Conservation (phyloP, 1,139 yeast genomes). For the Yamadazyma atmosphaerica region DNA sequence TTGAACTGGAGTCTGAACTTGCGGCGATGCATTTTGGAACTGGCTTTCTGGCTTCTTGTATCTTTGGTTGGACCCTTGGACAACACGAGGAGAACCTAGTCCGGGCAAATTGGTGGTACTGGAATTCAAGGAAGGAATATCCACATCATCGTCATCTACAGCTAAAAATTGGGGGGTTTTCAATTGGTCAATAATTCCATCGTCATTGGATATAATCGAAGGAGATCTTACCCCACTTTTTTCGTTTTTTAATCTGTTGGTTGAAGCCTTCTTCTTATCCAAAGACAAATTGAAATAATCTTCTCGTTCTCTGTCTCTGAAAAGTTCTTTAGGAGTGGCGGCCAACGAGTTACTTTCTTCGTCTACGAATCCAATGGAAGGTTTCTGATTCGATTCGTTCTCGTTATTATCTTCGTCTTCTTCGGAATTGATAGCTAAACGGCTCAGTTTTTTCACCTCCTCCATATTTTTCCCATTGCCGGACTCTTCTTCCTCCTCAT, state of each 20-base stretch:
- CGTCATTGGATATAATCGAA: constrained; percentile 39
- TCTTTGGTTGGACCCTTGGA: too few relatives aligned
- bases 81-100: constrained; percentile 6
- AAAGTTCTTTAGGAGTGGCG: constrained; percentile 14
- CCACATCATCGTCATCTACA: constrained; percentile 25
- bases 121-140: constrained; percentile 18
- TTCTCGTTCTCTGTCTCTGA: constrained; percentile 13
- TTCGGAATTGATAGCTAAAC: constrained; percentile 38
- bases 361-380: constrained; percentile 33
- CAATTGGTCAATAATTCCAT: constrained; percentile 38
- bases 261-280: constrained; percentile 10
- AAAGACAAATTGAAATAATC: constrained; percentile 16
- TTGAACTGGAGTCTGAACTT: constrained; percentile 1
- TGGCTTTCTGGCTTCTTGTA: too few relatives aligned
- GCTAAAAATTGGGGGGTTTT: constrained; percentile 37
- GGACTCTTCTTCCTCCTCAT: constrained; percentile 54
- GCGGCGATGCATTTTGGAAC: too few relatives aligned
- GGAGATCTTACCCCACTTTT: constrained; percentile 23
- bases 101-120: constrained; percentile 12
- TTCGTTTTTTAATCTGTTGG: constrained; percentile 9
- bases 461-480: neutral
- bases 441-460: neutral
- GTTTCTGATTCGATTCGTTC: constrained; percentile 21
- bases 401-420: constrained; percentile 41
- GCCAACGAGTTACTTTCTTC: constrained; percentile 17